Conservation (phyloP, 768 basidiomycete genomes). For the Auriscalpium vulgare region DNA sequence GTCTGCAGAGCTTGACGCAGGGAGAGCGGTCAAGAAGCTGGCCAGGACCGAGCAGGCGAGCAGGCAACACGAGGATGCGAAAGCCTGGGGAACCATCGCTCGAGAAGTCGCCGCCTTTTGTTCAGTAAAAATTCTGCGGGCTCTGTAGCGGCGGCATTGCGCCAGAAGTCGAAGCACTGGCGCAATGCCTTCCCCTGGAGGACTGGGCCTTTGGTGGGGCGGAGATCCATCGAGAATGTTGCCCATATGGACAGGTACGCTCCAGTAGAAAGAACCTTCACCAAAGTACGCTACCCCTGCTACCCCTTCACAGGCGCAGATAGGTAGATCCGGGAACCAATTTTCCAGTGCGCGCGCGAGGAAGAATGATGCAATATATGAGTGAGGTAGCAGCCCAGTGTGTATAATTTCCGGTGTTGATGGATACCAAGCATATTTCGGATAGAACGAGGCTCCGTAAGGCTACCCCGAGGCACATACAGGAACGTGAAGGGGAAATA, state of each 20-base stretch:
- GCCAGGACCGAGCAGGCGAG: not conserved
- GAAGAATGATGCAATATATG: no score
- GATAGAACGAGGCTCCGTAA: no score
- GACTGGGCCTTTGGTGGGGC: not conserved
- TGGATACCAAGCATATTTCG: no score
- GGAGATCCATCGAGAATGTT: not conserved
- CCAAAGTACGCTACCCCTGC: not conserved
- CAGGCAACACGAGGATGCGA: not conserved
- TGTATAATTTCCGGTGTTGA: no score
- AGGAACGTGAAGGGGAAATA: no score
- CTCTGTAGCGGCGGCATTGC: not conserved
- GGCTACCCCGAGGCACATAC: no score
- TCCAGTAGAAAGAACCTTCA: not conserved
- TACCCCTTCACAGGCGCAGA: no score
- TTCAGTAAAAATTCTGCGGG: no score
- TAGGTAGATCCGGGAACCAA: no score
- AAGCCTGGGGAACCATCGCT: no score
- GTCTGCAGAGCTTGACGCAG: not conserved
- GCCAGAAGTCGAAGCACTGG: not conserved
- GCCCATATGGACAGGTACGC: not conserved
- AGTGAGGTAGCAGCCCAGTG: no score
- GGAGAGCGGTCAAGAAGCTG: not conserved
- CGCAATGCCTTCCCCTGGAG: not conserved
- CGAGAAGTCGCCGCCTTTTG: not conserved
- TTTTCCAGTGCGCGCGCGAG: no score